Evolutionary conservation across 1,284 basidiomycete genomes (phyloP).

Genomic region (Coriolopsis trogii): DNA sequence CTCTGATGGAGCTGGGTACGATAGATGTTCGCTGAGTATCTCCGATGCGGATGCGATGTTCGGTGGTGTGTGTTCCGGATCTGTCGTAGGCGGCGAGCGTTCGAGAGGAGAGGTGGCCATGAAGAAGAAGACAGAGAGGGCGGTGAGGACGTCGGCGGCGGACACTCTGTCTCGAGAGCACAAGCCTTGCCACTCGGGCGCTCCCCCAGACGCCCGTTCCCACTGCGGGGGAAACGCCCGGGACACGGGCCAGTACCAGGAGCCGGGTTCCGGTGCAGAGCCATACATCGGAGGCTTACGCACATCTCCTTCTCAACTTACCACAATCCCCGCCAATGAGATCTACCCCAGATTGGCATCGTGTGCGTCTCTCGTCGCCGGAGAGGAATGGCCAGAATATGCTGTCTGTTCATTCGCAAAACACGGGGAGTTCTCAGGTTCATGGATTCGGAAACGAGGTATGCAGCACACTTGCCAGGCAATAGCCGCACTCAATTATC

Average conservation of each 20-base stretch:
- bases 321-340: no score
- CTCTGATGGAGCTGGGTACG: slow-evolving; percentile 28
- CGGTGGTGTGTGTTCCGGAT: slow-evolving; percentile 1
- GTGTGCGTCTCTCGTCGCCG: no score
- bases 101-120: slow-evolving; percentile 10
- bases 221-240: background rate
- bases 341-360: no score
- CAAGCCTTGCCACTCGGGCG: no score
- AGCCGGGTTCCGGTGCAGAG: no score
- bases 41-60: slow-evolving; percentile 1
- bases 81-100: slow-evolving; percentile 2
- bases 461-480: no score
- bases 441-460: no score
- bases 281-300: background rate
- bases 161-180: background rate
- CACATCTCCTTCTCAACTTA: background rate
- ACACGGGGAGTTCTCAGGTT: no score
- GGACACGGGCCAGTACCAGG: background rate
- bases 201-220: no score
- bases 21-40: slow-evolving; percentile 24
- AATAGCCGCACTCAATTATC: no score
- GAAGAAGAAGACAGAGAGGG: slow-evolving; percentile 1
- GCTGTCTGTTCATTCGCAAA: no score
- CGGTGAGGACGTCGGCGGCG: background rate
- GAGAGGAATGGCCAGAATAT: no score